These are phyloP conservation scores for Aspergillus kassunensis DNA, from an alignment of 495 filamentous ascomycete species.

Conservation along the genomic window DNA sequence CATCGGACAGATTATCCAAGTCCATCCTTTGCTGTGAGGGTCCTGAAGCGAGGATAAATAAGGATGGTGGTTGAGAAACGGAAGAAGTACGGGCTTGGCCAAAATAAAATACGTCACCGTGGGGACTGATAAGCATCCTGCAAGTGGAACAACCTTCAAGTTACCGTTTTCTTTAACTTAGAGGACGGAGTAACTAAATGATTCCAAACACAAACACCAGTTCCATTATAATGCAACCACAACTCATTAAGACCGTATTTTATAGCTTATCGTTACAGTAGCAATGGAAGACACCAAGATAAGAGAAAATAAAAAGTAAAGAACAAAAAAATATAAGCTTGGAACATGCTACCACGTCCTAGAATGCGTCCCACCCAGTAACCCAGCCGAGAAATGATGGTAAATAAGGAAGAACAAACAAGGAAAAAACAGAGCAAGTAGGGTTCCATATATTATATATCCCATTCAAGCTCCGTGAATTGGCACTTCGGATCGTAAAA, in stretches of 20 bases:
- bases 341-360: conserved; percentile 24
- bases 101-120: background rate
- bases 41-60: background rate
- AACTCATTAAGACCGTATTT: conserved; percentile 12
- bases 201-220: background rate
- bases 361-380: conserved; percentile 27
- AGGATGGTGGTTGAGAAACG: background rate
- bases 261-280: conserved; percentile 22
- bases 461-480: conserved; percentile 15
- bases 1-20: conserved; percentile 27
- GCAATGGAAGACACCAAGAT: conserved; percentile 17
- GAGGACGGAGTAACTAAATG: too few relatives aligned
- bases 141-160: too few relatives aligned
- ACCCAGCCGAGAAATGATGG: conserved; percentile 32
- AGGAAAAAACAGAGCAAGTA: conserved; percentile 24
- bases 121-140: background rate
- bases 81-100: background rate
- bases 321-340: conserved; percentile 23
- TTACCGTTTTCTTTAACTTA: too few relatives aligned
- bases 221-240: conserved; percentile 13
- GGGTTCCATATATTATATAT: conserved; percentile 22
- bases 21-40: conserved; percentile 14
- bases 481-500: conserved; percentile 22
- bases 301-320: conserved; percentile 12
- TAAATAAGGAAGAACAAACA: conserved; percentile 33